Conservation (phyloP, 2,329 filamentous ascomycete genomes). For the Emmonsiellopsis sp. region DNA sequence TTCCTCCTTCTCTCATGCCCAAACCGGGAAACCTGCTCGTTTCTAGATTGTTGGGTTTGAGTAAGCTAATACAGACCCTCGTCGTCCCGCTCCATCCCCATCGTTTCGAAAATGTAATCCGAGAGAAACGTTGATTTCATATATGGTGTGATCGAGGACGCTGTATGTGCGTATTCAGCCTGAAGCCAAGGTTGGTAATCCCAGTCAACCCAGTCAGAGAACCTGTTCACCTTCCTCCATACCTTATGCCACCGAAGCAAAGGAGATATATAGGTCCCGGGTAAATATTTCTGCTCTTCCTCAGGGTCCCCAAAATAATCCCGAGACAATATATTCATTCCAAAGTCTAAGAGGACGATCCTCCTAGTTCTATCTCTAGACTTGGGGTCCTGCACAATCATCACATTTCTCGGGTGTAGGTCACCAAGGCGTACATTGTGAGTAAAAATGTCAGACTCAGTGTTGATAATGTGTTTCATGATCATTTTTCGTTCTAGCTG, state of each 20-base stretch:
- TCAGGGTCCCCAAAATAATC: not conserved
- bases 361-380: not conserved
- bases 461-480: constrained; percentile 1
- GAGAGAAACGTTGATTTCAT: not conserved
- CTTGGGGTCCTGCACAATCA: not conserved
- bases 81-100: not conserved
- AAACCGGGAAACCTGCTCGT: too few relatives aligned
- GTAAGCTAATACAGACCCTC: not conserved
- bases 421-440: not conserved
- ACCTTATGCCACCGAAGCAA: constrained; percentile 6
- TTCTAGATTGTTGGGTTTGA: too few relatives aligned
- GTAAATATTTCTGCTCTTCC: not conserved
- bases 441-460: not conserved
- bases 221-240: not conserved
- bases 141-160: not conserved
- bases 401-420: constrained; percentile 1
- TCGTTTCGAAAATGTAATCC: not conserved
- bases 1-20: too few relatives aligned
- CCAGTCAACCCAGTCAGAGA: constrained; percentile 6
- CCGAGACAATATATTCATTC: not conserved
- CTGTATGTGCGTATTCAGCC: constrained; percentile 2
- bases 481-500: not conserved
- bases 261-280: constrained; percentile 5
- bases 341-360: not conserved
- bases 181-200: constrained; percentile 6